Evolutionary conservation across 805 yeast species (phyloP).

Genomic region (Scheffersomyces amazonensis): DNA sequence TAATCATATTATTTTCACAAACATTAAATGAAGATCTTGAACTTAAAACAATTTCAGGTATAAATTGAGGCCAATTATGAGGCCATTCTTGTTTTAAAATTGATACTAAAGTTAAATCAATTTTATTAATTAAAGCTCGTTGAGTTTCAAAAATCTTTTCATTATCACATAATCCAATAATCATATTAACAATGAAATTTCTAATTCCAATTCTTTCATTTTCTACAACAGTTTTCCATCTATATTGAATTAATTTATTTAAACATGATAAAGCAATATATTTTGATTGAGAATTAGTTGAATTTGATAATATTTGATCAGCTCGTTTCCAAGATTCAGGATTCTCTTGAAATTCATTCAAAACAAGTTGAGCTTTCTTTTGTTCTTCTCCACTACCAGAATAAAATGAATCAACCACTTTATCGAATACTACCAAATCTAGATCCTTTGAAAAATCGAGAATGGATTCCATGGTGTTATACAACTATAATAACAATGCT

Average conservation of each 20-base stretch:
- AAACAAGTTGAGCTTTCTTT: slow-evolving; percentile 65
- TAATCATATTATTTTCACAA: slow-evolving; percentile 96
- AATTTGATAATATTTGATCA: slow-evolving; percentile 78
- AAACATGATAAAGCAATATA: slow-evolving; percentile 87
- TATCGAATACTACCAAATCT: slow-evolving; percentile 77
- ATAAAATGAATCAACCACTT: slow-evolving; percentile 81
- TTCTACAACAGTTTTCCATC: slow-evolving; percentile 90
- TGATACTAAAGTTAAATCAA: slow-evolving; percentile 90
- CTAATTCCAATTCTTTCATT: slow-evolving; percentile 91
- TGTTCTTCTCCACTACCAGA: slow-evolving; percentile 69
- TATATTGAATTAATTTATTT: slow-evolving; percentile 83
- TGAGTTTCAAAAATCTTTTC: slow-evolving; percentile 68
- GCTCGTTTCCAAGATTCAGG: slow-evolving; percentile 96
- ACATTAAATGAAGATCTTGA: slow-evolving; percentile 85
- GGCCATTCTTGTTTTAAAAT: slow-evolving; percentile 99
- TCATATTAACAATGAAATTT: slow-evolving; percentile 91
- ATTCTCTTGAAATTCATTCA: slow-evolving; percentile 84
- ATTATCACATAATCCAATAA: slow-evolving; percentile 84
- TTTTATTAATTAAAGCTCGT: slow-evolving; percentile 84
- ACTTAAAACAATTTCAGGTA: slow-evolving; percentile 86
- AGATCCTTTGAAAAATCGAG: slow-evolving; percentile 84
- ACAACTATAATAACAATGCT: too few species aligned
- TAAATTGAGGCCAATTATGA: slow-evolving; percentile 94
- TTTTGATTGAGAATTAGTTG: slow-evolving; percentile 82
- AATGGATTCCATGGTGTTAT: slow-evolving; percentile 78